These are phyloP conservation scores for Solanum hybrid DNA, from an alignment of 305 asterid species.

Conservation along the genomic window DNA sequence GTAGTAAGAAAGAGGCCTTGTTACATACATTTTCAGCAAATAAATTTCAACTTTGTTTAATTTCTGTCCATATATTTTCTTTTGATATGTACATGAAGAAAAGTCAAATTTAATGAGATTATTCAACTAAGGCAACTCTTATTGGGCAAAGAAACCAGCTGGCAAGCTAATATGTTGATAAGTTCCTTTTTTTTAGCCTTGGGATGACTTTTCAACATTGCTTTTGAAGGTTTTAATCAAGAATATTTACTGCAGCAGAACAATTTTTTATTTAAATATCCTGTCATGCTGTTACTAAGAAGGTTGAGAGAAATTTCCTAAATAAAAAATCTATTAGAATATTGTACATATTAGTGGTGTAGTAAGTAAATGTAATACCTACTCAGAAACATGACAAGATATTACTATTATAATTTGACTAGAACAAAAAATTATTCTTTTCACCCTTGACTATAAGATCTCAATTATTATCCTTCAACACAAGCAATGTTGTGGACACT, in stretches of 20 bases:
- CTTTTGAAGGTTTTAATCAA: background rate
- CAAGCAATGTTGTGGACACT: background rate
- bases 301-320: background rate
- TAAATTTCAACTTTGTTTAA: background rate
- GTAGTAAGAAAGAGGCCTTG: constrained; percentile 49
- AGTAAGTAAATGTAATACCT: background rate
- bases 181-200: background rate
- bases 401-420: background rate
- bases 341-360: background rate
- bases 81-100: background rate
- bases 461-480: background rate
- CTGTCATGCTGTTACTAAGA: background rate
- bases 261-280: background rate
- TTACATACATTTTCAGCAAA: constrained; percentile 30
- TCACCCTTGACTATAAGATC: background rate
- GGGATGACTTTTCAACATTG: background rate
- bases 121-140: background rate
- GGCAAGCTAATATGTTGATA: background rate
- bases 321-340: background rate
- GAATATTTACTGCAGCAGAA: background rate
- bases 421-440: background rate
- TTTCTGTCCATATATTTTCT: background rate
- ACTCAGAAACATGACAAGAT: background rate
- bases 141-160: background rate
- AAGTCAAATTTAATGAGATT: background rate